These are phyloP conservation scores for Suillus discolor DNA, from an alignment of 768 basidiomycete genomes.

Conservation along the genomic window DNA sequence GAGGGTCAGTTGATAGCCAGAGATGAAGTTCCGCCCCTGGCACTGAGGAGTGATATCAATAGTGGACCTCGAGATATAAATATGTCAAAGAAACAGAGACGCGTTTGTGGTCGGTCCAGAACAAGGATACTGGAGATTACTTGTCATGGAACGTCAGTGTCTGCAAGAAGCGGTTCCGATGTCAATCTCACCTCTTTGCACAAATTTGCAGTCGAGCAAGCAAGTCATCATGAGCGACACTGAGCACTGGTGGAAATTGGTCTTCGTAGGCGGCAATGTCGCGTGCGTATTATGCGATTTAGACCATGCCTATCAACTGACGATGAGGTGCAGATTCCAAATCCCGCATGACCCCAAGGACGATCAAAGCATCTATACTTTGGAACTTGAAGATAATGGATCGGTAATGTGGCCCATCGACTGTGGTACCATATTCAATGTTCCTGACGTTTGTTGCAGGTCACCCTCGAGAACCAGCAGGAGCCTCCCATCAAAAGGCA, in stretches of 20 bases:
- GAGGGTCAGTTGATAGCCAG: neutral
- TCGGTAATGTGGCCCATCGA: neutral
- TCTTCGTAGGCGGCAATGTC: neutral
- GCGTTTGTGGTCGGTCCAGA: neutral
- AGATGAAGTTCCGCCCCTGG: neutral
- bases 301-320: neutral
- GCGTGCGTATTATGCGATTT: neutral
- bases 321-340: neutral
- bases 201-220: neutral
- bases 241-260: neutral
- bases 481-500: fast-evolving
- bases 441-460: neutral
- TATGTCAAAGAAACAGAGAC: neutral
- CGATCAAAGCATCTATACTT: neutral
- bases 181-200: neutral
- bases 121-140: neutral
- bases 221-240: neutral
- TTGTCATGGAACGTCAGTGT: neutral
- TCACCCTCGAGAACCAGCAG: neutral
- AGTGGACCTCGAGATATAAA: neutral
- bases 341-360: neutral
- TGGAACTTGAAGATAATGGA: neutral
- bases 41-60: neutral
- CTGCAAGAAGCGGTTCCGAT: neutral
- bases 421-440: neutral